Evolutionary conservation across 2,329 filamentous ascomycete genomes (phyloP), one percentile per base, ranked within the genome.

Genomic region (Diaporthe batatas): DNA sequence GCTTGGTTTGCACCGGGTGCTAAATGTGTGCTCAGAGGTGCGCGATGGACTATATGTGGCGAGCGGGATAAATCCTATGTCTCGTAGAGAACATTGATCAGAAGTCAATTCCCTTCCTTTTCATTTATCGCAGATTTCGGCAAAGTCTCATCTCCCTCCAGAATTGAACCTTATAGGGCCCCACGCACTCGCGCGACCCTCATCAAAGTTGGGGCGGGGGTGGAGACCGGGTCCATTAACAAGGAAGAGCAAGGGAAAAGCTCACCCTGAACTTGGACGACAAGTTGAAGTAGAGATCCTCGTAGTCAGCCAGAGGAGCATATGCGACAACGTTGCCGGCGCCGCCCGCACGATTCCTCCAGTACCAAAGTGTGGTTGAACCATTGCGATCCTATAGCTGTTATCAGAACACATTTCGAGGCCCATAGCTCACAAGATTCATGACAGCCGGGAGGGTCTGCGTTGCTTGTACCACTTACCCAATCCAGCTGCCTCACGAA

Each of bases 401-500:
- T 21, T 14, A 3, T 68, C n/a, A 57, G 65, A 44, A 57, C 16
- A 2, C n/a, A 44, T 4, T 18, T 42, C 14, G 16, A 3, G 16
- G 42, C 42, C 42, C 3, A n/a, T n/a, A n/a, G n/a, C n/a, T n/a
- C n/a, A n/a, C n/a, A 5, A 18, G 2, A 18, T 3, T 6, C 4
- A 29, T 29, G 29, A 29, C 29, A 29, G 29, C 29, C 29, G 39
- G 7, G 18, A 1, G 6, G 42, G 14, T 44, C 42, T 44, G 14
- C 18, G 42, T 21, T 21, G 14, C 5, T 29, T 29, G 42, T 44
- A 18, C 5, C 23, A 55, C 51, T 21, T 23, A 68, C 65, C 67
- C 67, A 69, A 12, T 39, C 53, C 12, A 69, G 39, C 29, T 69
- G 67, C 53, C 11, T 69, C 32, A 69, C 67, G 7, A 69, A 69